A percentile compares a stretch with the other conserved stretches of the same genome.
phyloP scores from a whole-genome alignment of 2,329 filamentous ascomycete genomes.

The Diatrype stigma region DNA sequence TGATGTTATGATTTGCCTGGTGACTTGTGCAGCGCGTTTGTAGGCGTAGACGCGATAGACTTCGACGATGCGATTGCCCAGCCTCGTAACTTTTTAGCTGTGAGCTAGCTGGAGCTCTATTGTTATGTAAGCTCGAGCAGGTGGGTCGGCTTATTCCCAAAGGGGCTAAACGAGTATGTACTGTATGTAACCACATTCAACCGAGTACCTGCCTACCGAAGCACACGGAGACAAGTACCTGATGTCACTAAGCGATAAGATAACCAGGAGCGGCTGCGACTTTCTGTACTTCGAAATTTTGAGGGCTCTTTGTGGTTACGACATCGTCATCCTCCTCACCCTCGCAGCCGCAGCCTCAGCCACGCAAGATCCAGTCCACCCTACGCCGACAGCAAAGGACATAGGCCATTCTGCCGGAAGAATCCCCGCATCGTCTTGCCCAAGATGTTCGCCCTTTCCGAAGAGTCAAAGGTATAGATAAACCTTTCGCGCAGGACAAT shows the following conservation, averaged over 20 bases:
- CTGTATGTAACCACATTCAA: too few species aligned
- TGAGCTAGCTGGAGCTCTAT: not conserved
- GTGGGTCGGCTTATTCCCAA: too few species aligned
- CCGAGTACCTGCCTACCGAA: too few species aligned
- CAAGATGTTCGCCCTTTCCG: slow-evolving; percentile 70
- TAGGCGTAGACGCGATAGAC: not conserved
- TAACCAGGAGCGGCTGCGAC: not conserved
- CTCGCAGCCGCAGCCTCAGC: not conserved
- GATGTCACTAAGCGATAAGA: too few species aligned
- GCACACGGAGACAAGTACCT: not conserved
- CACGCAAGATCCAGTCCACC: not conserved
- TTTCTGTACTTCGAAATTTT: not conserved
- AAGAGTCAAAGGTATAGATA: slow-evolving; percentile 96
- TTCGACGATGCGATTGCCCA: not conserved
- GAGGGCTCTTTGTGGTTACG: not conserved
- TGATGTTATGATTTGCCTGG: not conserved
- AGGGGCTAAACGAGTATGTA: too few species aligned
- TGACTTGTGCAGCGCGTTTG: too few species aligned
- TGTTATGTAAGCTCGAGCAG: too few species aligned
- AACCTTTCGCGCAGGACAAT: not conserved
- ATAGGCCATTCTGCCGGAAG: not conserved
- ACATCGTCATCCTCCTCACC: not conserved
- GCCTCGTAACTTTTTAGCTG: not conserved
- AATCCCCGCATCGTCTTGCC: slow-evolving; percentile 8
- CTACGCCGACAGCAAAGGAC: not conserved